Base-by-base conservation (phyloP, 495 filamentous ascomycete genomes). In the Aspergillus taichungensis region DNA sequence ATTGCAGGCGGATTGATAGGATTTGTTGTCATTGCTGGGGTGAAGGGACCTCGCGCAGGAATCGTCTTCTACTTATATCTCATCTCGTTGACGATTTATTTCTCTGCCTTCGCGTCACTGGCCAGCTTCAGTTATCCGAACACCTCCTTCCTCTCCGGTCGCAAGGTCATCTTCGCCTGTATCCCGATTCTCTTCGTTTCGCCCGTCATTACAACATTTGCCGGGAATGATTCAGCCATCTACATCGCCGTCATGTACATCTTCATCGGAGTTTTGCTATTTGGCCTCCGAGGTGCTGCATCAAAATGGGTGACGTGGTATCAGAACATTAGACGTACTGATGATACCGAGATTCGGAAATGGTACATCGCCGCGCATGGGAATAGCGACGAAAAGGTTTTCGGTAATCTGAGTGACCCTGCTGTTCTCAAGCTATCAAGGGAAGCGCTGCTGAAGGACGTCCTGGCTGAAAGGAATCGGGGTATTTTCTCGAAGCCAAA, bases 41-140 rank as follows among this genome's bases (percentile, higher is more conserved):
- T 63, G 35, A 62, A 60, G 24, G 54, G 67, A 6, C 59, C 65
- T 41, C 62, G 57, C 3, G 56, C 62, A 9, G 74, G 68, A 29
- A 68, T 77, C 13, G 57, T 72, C 29, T 77, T 75, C 45, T 69
- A 71, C 41, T 66, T 72, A 6, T 77, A 77, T 38, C 49, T 75
- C 1, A 45, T 75, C 11, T 57, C 70, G 3, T 50, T 77, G 18
- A 71, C 74, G 3, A 71, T 69, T 3, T 76, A 77, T 55, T 68
- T 77, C 39, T 71, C 69, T 11, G 46, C 64, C 0, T 69, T 77
- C 42, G 74, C 62, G 35, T 68, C 71, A 4, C 66, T 80, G 14
- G 73, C 77, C 24, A 77, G 68, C 33, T 78, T 77, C 61, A 78
- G 77, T 49, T 69, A 75, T 37, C 76, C 76, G 2, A 74, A 74